These are phyloP conservation scores for Eimeria falciformis DNA, from an alignment of 169 alveolate genomes.

Conservation along the genomic window DNA sequence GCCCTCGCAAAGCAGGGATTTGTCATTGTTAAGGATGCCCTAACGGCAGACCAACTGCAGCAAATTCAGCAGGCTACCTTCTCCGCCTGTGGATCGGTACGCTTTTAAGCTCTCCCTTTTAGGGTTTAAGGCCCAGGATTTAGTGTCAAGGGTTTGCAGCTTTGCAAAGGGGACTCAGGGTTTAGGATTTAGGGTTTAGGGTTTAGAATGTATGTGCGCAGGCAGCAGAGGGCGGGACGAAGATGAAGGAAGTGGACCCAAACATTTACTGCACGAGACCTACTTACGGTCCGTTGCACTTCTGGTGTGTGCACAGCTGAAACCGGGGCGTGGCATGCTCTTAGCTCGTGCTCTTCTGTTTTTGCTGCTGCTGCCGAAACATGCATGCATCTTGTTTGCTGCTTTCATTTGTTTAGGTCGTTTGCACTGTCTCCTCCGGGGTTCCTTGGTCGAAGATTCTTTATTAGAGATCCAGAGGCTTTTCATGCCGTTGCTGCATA, in stretches of 20 bases:
- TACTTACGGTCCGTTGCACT: constrained; percentile 46
- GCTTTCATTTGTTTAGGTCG: constrained; percentile 65
- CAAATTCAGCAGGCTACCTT: constrained; percentile 57
- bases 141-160: neutral
- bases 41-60: constrained; percentile 44
- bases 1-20: constrained; percentile 29
- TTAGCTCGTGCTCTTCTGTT: neutral
- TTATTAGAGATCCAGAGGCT: constrained; percentile 53
- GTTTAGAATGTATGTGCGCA: neutral
- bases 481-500: constrained; percentile 76
- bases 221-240: constrained; percentile 64
- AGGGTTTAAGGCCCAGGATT: neutral
- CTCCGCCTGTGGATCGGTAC: constrained; percentile 42
- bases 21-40: constrained; percentile 27
- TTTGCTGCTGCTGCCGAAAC: neutral
- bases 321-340: neutral
- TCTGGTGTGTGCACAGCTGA: neutral
- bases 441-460: constrained; percentile 68
- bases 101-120: neutral
- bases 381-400: neutral
- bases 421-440: constrained; percentile 78
- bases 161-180: neutral
- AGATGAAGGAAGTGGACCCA: constrained; percentile 69
- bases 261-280: constrained; percentile 73
- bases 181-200: neutral